Conservation (phyloP, 148 eudicot genomes). For the Fagopyrum esculentum region DNA sequence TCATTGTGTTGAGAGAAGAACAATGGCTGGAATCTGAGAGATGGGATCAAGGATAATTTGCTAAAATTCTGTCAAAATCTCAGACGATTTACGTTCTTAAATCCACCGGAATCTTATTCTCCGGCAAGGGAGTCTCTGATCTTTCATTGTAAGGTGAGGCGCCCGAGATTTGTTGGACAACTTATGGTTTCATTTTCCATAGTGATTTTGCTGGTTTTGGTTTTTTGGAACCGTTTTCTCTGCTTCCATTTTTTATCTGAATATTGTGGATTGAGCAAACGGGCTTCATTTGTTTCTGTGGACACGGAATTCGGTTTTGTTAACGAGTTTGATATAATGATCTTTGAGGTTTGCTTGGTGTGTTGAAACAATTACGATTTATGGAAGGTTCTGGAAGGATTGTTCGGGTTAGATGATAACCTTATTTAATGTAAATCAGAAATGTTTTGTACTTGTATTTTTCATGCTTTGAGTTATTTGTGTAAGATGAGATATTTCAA, state of each 20-base stretch:
- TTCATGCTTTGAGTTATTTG: background rate
- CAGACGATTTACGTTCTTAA: background rate
- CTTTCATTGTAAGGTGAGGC: background rate
- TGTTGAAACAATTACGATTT: background rate
- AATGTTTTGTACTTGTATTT: background rate
- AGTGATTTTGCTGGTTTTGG: background rate
- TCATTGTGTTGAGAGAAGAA: background rate
- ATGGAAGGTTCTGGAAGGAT: background rate
- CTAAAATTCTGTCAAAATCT: background rate
- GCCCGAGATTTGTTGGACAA: background rate
- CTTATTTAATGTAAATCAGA: background rate
- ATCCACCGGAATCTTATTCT: constrained; percentile 1
- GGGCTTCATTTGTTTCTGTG: background rate
- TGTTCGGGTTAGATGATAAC: background rate
- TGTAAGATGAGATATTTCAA: background rate
- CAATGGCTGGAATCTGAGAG: background rate
- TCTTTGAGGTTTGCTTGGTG: background rate
- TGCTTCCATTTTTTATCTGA: background rate
- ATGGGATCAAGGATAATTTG: background rate
- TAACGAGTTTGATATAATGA: background rate
- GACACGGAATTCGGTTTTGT: background rate
- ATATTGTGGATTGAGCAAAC: background rate
- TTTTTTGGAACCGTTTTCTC: background rate
- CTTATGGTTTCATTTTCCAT: background rate
- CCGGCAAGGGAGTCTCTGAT: background rate